phyloP scores from a whole-genome alignment of 345 rosid genomes.

The Jatropha curcas region DNA sequence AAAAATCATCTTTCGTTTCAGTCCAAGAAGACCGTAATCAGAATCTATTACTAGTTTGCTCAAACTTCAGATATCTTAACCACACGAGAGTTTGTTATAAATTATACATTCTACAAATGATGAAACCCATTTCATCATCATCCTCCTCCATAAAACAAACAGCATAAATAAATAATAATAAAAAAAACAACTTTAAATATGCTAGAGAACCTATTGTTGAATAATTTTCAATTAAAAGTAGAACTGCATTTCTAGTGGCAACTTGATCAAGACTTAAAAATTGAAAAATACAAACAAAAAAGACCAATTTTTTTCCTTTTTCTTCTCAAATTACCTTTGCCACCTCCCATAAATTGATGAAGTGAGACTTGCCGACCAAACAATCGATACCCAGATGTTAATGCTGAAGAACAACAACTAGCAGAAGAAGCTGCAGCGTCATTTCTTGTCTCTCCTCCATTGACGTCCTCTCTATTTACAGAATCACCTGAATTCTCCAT shows the following conservation, averaged over 20 bases:
- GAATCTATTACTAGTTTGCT: background rate
- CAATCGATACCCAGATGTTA: conserved; percentile 32
- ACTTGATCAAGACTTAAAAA: background rate
- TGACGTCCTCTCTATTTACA: background rate
- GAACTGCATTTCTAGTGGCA: background rate
- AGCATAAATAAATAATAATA: background rate
- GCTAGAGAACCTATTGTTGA: background rate
- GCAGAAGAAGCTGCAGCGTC: conserved; percentile 11
- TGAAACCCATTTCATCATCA: background rate
- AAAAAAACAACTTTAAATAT: background rate
- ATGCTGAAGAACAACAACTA: conserved; percentile 17
- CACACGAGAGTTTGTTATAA: background rate
- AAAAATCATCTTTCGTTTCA: background rate
- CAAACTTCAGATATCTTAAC: background rate
- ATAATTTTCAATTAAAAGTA: background rate
- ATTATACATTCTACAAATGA: background rate
- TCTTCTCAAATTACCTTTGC: conserved; percentile 29
- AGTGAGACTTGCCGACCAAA: conserved; percentile 41
- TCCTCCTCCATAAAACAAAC: background rate
- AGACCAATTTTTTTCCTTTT: background rate
- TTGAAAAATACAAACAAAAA: background rate
- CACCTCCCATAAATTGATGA: conserved; percentile 50
- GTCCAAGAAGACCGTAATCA: background rate
- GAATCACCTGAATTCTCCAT: conserved; percentile 28
- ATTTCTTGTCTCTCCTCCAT: conserved; percentile 17